A percentile compares a stretch with the other conserved stretches of the same genome.
phyloP scores from a whole-genome alignment of 768 basidiomycete genomes.

The Strobilomyces confusus region DNA sequence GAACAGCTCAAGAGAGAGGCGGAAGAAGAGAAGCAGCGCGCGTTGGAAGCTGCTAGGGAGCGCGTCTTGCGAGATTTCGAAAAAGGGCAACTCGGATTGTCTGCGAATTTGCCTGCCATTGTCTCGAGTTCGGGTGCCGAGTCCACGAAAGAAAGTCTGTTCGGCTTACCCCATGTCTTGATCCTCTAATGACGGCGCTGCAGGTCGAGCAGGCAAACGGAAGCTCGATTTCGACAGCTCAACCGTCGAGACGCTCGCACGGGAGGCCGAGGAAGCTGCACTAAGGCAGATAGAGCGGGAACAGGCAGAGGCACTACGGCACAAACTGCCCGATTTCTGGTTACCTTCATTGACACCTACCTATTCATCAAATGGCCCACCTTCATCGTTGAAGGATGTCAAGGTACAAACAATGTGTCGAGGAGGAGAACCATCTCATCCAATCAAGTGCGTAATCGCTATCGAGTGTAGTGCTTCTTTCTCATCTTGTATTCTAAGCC shows the following conservation, averaged over 20 bases:
- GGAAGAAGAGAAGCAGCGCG: slow-evolving; percentile 72
- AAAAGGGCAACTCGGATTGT: slow-evolving; percentile 73
- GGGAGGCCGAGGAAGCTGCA: slow-evolving; percentile 87
- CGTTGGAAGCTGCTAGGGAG: slow-evolving; percentile 73
- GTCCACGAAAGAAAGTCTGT: slow-evolving; percentile 34
- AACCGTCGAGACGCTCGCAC: slow-evolving; percentile 64
- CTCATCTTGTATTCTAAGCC: slow-evolving; percentile 37
- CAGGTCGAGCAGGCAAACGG: slow-evolving; percentile 67
- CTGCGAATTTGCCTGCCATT: slow-evolving; percentile 34
- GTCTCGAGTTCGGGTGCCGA: slow-evolving; percentile 38
- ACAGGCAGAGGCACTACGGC: slow-evolving; percentile 77
- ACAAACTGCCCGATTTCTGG: slow-evolving; percentile 97
- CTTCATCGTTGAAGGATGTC: slow-evolving; percentile 68
- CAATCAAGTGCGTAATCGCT: slow-evolving; percentile 56
- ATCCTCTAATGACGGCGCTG: background rate
- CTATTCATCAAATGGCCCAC: slow-evolving; percentile 57
- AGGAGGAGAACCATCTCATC: slow-evolving; percentile 74
- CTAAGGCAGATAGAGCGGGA: slow-evolving; percentile 78
- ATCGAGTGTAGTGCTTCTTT: background rate
- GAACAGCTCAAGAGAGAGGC: slow-evolving; percentile 72
- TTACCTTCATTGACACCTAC: slow-evolving; percentile 89
- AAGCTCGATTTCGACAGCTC: slow-evolving; percentile 81
- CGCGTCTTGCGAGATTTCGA: slow-evolving; percentile 91
- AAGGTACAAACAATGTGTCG: slow-evolving; percentile 89
- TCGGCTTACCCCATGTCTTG: background rate